Percentiles rank a stretch among this genome's conserved stretches.
Evolutionary conservation across 1,284 basidiomycete species (phyloP).

Genomic region (Ustilago shanxiensis): DNA sequence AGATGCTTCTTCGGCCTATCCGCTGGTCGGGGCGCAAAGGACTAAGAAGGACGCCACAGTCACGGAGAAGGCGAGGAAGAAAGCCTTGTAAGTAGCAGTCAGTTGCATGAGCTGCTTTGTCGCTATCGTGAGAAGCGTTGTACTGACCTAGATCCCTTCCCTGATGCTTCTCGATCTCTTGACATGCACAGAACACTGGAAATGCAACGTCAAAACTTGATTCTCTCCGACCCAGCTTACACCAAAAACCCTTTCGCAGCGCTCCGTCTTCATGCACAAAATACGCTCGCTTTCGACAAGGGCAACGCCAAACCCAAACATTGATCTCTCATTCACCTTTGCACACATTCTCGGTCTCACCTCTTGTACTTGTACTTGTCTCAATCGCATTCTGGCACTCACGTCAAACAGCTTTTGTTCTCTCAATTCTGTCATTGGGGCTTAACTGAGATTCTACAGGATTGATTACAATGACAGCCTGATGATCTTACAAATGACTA

Average conservation of each 20-base stretch:
- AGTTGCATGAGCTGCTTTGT: neutral
- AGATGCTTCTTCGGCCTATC: constrained; percentile 15
- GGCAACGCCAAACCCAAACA: constrained; percentile 17
- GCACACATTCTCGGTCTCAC: neutral
- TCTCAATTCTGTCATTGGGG: neutral
- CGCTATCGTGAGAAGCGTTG: neutral
- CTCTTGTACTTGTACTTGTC: constrained; percentile 37
- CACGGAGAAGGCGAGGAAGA: constrained; percentile 56
- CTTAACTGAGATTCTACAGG: neutral
- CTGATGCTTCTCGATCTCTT: neutral
- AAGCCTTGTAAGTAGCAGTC: constrained; percentile 60
- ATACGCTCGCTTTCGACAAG: constrained; percentile 58
- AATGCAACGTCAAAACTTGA: constrained; percentile 58
- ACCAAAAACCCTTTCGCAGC: constrained; percentile 62
- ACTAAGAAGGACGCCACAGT: constrained; percentile 45
- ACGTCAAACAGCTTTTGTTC: neutral
- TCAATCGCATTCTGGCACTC: neutral
- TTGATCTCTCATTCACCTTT: constrained; percentile 5
- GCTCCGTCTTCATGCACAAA: constrained; percentile 62
- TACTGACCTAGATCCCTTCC: neutral
- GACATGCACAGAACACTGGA: constrained; percentile 47
- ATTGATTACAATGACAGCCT: neutral
- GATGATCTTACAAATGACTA: constrained; percentile 1
- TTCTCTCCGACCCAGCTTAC: constrained; percentile 60
- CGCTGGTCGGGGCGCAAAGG: constrained; percentile 27